Conservation (phyloP, 306 rosid species). For the Cyclanthera cordifolia region DNA sequence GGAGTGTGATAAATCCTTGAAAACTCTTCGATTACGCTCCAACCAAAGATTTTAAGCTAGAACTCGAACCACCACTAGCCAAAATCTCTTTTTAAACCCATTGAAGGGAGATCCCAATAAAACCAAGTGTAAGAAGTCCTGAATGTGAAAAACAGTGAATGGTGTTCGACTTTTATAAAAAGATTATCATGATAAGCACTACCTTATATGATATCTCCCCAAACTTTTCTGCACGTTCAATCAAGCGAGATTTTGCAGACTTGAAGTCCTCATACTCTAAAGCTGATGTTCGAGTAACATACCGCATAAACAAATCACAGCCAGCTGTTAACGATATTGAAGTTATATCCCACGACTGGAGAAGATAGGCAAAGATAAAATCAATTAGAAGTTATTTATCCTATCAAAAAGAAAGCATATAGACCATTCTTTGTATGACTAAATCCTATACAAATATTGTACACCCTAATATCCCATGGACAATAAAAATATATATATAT, state of each 20-base stretch:
- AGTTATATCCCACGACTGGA: constrained; percentile 77
- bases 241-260: constrained; percentile 74
- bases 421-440: not conserved
- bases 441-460: not conserved
- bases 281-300: constrained; percentile 85
- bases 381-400: not conserved
- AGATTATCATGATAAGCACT: not conserved
- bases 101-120: no score
- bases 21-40: no score
- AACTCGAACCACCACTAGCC: no score
- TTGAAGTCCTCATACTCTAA: constrained; percentile 81
- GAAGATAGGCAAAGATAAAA: constrained; percentile 3
- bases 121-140: no score
- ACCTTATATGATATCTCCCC: constrained; percentile 91
- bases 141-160: no score
- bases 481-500: no score
- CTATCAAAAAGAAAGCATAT: not conserved
- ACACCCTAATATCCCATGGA: no score
- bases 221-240: constrained; percentile 95
- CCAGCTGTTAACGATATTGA: constrained; percentile 90
- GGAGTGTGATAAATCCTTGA: no score
- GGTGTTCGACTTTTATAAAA: not conserved
- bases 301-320: constrained; percentile 82
- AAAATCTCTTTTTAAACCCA: no score
- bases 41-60: no score